Base-by-base conservation (phyloP, 352 stramenopile genomes). In the Globisporangium paroecandrum region DNA sequence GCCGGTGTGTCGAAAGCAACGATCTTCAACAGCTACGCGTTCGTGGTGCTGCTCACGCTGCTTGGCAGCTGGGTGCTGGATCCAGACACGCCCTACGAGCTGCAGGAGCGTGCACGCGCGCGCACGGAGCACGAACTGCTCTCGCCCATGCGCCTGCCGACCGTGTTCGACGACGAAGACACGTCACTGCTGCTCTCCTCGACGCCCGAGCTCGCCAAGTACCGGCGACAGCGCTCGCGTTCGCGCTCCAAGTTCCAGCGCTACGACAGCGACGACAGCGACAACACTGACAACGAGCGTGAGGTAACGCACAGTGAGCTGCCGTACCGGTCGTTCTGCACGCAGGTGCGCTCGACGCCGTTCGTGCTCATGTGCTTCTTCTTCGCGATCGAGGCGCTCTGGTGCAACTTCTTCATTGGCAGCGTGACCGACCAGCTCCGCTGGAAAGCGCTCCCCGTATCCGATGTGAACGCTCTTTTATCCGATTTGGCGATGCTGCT, bases 351-450 rank as follows among this genome's bases (percentile, higher is more conserved):
- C 24, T 93, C 81, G 47, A 77, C 72, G 46, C 75, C 79, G 60
- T 95, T 93, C 73, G 25, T 93, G 59, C 74, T 91, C 32, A 81
- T 92, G 34, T 72, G 76, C n/a, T 74, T 89, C 51, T 87, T 90
- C 69, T 94, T 95, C 63, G 76, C 85, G 0, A 76, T 93, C 41
- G 71, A 82, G 47, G 81, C 76, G n/a, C 85, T 95, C 54, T 93
- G 82, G 72, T 91, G 84, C 64, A 95, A 95, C 66, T 94, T 94
- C 68, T 94, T 93, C 67, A 71, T 96, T 43, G 87, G 82, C 56
- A 90, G 77, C 47, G 72, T 94, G 12, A 87, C 76, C 12, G 73
- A 71, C 41, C 75, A 90, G 56, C 63, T 93, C 51, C 78, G 78
- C 8, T 81, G 77, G 71, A 85, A 89, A 53, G 60, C 69, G 34